Base-by-base conservation (phyloP, 73 alveolate species). In the Symbiodinium pilosum region DNA sequence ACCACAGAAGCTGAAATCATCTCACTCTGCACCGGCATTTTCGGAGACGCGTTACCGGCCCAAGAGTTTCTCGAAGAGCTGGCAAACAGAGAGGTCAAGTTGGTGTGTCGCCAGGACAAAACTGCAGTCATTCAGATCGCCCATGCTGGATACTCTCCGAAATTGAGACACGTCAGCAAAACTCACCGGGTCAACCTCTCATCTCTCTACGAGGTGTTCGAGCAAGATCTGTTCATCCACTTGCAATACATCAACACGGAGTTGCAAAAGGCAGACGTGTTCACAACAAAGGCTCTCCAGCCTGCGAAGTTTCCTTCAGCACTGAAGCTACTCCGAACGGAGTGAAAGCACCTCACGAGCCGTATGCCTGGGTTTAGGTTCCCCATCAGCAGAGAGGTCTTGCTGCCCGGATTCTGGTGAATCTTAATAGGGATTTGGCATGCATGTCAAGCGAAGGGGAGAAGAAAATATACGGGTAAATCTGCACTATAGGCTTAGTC, bases 1-100 rank as follows among this genome's bases (percentile, higher is more conserved):
- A 86, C 93, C 24, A 86, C 93, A 0, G 93, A 86, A 24, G 93
- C 93, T 0, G 93, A 86, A 43, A 86, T 86, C 64, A 47, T 86
- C 0, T 47, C 83, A 0, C 30, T 86, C 0, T 41, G 93, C 9
- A 12, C 83, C 0, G 83, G 83, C 9, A 0, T 86, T 0, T 86
- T n/a, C n/a, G 16, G 41, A 5, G 93, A 86, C 2, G 93, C 83
- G 0, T 51, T 87, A 32, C 94, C 94, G 1, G 44, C 47, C 4
- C 94, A 87, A 38, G 86, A 59, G 43, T 44, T 87, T 34, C 43
- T 36, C 4, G 86, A 87, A 26, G 39, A 28, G 24, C 32, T 87
- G 18, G 16, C 69, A 3, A 32, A 41, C 7, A 32, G n/a, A 3
- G 54, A 41, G 41, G 43, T 41, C 16, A 38, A 14, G 38, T 32